Base-by-base conservation (phyloP, 768 basidiomycete species). In the Tremella fuciformis region DNA sequence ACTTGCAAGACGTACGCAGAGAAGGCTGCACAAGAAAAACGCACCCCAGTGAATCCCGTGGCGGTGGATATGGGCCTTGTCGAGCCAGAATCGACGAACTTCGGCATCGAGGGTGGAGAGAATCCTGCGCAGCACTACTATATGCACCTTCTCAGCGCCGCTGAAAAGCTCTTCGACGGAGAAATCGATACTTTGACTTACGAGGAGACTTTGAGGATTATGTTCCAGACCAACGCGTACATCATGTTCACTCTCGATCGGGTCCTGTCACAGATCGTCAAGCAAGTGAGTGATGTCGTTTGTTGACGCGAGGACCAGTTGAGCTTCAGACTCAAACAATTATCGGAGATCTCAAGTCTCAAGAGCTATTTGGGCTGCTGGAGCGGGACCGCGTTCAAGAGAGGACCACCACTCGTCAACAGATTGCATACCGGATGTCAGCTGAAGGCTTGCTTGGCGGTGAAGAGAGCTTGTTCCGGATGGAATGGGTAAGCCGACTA, bases 211-310 rank as follows among this genome's bases (percentile, higher is more conserved):
- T 85, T 97, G 85, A 81, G 96, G 63, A 89, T 90, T 84, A 76
- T 76, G 75, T 78, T 81, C 66, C 73, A 67, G 15, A 73, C 65
- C 64, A 80, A 93, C 86, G 92, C 91, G 3, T 97, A 91, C 79
- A 83, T 86, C 54, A 78, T 94, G 64, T 98, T 94, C 77, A 97
- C 96, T 1, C 75, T 99, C 69, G 96, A 99, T 81, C 91, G 93
- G 77, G 79, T 96, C 47, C 85, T 98, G 57, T 86, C 84, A 13
- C 86, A 86, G 19, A 83, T 97, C 52, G 83, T 97, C 76, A 97
- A 97, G 80, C 91, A 96, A 82, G 91, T 91, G 59, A 75, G 82
- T 67, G 21, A 41, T 16, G 19, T 21, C 4, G 7, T 29, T 50
- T 9, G 8, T 25, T 19, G 38, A 15, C 39, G 37, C 39, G 13